Conservation (phyloP, 352 stramenopile genomes). For the Hyaloperonospora arabidopsidis region DNA sequence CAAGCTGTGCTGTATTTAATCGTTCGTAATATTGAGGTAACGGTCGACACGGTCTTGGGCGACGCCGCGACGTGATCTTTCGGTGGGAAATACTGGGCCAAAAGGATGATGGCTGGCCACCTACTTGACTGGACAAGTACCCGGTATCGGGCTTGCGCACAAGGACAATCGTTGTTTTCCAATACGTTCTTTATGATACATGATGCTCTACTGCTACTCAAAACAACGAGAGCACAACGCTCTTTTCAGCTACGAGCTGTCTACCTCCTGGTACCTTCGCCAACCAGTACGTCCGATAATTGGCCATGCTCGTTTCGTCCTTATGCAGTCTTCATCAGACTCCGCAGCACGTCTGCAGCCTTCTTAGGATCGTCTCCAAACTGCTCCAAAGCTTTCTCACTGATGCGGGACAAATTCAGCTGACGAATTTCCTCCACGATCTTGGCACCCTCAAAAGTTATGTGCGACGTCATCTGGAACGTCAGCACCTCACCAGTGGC, state of each 20-base stretch:
- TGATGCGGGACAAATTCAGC: slow-evolving; percentile 57
- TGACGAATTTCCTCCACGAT: slow-evolving; percentile 76
- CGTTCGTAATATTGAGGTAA: not conserved
- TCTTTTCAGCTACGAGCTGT: slow-evolving; percentile 27
- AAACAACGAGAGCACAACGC: slow-evolving; percentile 19
- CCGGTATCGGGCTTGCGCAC: too few relatives aligned
- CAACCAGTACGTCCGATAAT: slow-evolving; percentile 22
- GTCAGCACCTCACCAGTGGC: slow-evolving; percentile 42
- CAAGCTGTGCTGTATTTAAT: slow-evolving; percentile 1
- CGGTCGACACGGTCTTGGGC: not conserved
- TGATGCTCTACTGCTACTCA: slow-evolving; percentile 36
- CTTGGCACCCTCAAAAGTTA: slow-evolving; percentile 74
- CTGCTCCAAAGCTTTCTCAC: slow-evolving; percentile 39
- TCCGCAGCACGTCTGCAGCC: slow-evolving; percentile 45
- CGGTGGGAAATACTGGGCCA: too few relatives aligned
- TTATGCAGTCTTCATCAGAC: slow-evolving; percentile 30
- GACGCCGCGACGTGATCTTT: too few relatives aligned
- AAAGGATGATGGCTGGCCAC: too few relatives aligned
- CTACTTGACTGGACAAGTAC: not conserved
- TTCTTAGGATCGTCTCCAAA: slow-evolving; percentile 53
- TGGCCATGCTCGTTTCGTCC: slow-evolving; percentile 18
- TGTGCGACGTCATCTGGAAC: slow-evolving; percentile 67
- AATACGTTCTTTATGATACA: slow-evolving; percentile 40
- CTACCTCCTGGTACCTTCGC: slow-evolving; percentile 13
- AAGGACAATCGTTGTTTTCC: too few relatives aligned